phyloP scores from a whole-genome alignment of 371 early-diverging fungal species.

The Dichotomocladium elegans region DNA sequence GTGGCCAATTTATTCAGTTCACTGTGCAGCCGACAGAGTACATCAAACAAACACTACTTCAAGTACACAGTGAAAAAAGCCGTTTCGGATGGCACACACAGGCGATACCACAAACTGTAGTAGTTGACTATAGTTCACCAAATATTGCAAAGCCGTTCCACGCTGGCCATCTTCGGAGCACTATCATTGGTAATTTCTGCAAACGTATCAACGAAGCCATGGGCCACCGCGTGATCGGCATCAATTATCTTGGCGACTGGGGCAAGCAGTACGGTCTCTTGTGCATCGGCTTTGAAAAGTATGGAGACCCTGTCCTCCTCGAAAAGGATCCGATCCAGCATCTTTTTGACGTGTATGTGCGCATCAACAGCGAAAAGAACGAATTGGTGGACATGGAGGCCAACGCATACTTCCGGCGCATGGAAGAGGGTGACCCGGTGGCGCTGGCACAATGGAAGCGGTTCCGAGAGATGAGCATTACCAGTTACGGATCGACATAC shows the following conservation, averaged over 20 bases:
- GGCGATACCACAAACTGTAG: constrained; percentile 44
- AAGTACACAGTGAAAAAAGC: constrained; percentile 28
- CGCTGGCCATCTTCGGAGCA: constrained; percentile 98
- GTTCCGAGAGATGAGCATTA: constrained; percentile 88
- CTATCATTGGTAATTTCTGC: constrained; percentile 97
- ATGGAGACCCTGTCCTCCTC: constrained; percentile 79
- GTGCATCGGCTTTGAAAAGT: constrained; percentile 90
- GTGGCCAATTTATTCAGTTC: constrained; percentile 74
- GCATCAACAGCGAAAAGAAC: constrained; percentile 70
- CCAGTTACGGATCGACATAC: constrained; percentile 84
- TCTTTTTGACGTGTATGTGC: constrained; percentile 94
- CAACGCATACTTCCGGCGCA: constrained; percentile 85
- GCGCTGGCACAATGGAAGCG: constrained; percentile 79
- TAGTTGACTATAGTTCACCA: constrained; percentile 97
- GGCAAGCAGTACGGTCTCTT: constrained; percentile 99
- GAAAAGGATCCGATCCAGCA: constrained; percentile 90
- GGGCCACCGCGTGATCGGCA: constrained; percentile 85
- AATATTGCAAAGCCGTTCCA: constrained; percentile 99
- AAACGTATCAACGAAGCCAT: constrained; percentile 79
- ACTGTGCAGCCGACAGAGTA: constrained; percentile 52
- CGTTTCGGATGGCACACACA: constrained; percentile 28
- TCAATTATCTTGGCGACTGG: constrained; percentile 99
- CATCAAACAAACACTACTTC: constrained; percentile 46
- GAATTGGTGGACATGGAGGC: constrained; percentile 73
- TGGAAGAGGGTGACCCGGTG: constrained; percentile 80